These are phyloP conservation scores for Peronospora destructor DNA, from an alignment of 352 stramenopile species.

Conservation along the genomic window DNA sequence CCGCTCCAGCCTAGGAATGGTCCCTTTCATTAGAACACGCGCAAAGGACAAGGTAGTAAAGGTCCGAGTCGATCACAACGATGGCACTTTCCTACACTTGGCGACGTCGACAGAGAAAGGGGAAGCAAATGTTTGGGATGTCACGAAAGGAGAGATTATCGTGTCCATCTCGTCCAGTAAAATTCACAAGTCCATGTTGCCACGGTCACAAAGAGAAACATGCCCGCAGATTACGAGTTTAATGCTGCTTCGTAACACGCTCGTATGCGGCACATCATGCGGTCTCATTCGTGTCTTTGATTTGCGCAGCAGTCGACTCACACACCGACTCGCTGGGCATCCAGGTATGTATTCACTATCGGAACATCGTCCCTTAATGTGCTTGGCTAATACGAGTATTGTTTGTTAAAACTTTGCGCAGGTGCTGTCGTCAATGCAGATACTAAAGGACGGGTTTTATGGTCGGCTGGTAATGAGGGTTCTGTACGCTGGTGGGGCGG, in stretches of 20 bases:
- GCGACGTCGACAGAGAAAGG: constrained; percentile 82
- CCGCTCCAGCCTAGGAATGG: constrained; percentile 68
- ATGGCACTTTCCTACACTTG: constrained; percentile 71
- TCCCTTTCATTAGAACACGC: constrained; percentile 77
- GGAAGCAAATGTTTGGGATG: constrained; percentile 83
- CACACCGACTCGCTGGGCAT: constrained; percentile 75
- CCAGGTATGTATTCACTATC: constrained; percentile 43
- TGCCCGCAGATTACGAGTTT: constrained; percentile 80
- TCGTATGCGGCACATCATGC: constrained; percentile 81
- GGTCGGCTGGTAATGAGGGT: constrained; percentile 76
- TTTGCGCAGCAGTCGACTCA: constrained; percentile 67
- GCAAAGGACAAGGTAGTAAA: constrained; percentile 74
- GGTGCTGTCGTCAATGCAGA: constrained; percentile 76
- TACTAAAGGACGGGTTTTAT: constrained; percentile 80
- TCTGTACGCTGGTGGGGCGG: constrained; percentile 84
- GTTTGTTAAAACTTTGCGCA: constrained; percentile 18
- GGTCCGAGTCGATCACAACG: constrained; percentile 75
- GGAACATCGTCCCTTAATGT: neutral
- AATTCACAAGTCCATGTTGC: constrained; percentile 79
- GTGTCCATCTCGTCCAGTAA: constrained; percentile 70
- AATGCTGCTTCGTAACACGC: constrained; percentile 83
- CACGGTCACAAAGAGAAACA: constrained; percentile 50
- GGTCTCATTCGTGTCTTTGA: constrained; percentile 86
- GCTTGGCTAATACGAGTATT: constrained; percentile 1
- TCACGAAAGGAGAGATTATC: constrained; percentile 78